A percentile compares a stretch with the other conserved stretches of the same genome.
Conservation (phyloP, 1,139 yeast species). For the Geotrichum reessii region DNA sequence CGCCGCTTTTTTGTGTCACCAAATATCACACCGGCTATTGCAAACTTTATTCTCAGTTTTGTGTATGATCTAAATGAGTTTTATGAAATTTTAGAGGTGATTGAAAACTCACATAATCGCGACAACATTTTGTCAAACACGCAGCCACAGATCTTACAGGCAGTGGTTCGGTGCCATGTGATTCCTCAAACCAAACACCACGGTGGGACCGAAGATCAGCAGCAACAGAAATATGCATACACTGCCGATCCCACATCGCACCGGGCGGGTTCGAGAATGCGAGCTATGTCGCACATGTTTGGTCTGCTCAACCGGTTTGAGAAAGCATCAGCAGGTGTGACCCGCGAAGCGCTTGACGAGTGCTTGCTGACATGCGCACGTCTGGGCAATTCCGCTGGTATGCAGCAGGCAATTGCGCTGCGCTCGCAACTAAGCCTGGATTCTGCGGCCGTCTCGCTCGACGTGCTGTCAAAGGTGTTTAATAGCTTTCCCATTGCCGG, state of each 20-base stretch:
- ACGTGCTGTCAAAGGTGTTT: constrained; percentile 9
- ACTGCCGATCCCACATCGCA: constrained; percentile 3
- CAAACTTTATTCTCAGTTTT: constrained; percentile 29
- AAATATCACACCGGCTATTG: constrained; percentile 16
- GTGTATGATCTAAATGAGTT: constrained; percentile 29
- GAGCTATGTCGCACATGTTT: constrained; percentile 33
- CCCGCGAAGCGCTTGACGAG: constrained; percentile 28
- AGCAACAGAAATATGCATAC: background rate
- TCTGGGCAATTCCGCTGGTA: constrained; percentile 32
- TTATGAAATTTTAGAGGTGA: constrained; percentile 28
- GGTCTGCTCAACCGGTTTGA: constrained; percentile 31
- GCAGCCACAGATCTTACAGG: constrained; percentile 28
- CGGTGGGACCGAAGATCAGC: constrained; percentile 1
- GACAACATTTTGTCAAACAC: constrained; percentile 27
- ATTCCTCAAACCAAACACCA: background rate
- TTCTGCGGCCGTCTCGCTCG: background rate
- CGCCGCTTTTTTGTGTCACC: constrained; percentile 23
- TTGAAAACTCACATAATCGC: constrained; percentile 24
- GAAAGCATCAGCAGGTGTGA: constrained; percentile 25
- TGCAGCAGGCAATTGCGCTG: constrained; percentile 29
- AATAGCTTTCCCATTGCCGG: constrained; percentile 17
- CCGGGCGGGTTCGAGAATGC: constrained; percentile 17
- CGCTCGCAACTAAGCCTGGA: constrained; percentile 22
- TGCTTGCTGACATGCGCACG: constrained; percentile 29
- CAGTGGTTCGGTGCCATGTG: constrained; percentile 24